Percentiles rank a stretch among this genome's conserved stretches.
phyloP scores from a whole-genome alignment of 108 stramenopile genomes.

The Stephanodiscus minutulus region DNA sequence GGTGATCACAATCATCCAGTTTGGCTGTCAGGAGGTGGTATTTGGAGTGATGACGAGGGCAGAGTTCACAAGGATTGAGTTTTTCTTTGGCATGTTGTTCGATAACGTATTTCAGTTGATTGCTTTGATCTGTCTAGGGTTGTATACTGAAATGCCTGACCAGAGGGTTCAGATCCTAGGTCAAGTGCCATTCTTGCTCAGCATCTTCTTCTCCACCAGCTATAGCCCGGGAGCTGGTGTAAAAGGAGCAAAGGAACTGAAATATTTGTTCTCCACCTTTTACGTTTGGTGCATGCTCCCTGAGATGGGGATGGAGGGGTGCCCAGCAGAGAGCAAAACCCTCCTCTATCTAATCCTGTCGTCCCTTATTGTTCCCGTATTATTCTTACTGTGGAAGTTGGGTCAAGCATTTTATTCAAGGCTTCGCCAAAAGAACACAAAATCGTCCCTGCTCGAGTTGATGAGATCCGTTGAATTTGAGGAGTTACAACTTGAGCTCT shows the following conservation, averaged over 20 bases:
- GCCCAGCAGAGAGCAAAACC: conserved; percentile 52
- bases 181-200: conserved; percentile 61
- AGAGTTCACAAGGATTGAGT: conserved; percentile 4
- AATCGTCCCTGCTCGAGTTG: too few species aligned
- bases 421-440: too few species aligned
- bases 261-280: conserved; percentile 63
- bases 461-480: too few species aligned
- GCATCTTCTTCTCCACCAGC: conserved; percentile 75
- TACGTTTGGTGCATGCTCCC: conserved; percentile 78
- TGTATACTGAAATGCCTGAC: conserved; percentile 58
- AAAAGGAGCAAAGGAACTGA: conserved; percentile 53
- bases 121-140: conserved; percentile 53
- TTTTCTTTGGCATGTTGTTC: conserved; percentile 60
- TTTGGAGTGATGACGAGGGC: conserved; percentile 8
- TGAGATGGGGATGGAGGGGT: conserved; percentile 63
- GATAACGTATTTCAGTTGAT: conserved; percentile 56
- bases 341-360: conserved; percentile 52
- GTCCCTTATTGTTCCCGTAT: conserved; percentile 40
- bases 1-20: conserved; percentile 48
- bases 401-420: too few species aligned
- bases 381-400: conserved; percentile 1
- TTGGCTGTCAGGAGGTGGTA: conserved; percentile 24
- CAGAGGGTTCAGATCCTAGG: conserved; percentile 67
- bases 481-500: too few species aligned
- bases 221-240: conserved; percentile 68